Conservation (phyloP, 1,284 basidiomycete genomes). For the Melanopsichium pennsylvanicum region DNA sequence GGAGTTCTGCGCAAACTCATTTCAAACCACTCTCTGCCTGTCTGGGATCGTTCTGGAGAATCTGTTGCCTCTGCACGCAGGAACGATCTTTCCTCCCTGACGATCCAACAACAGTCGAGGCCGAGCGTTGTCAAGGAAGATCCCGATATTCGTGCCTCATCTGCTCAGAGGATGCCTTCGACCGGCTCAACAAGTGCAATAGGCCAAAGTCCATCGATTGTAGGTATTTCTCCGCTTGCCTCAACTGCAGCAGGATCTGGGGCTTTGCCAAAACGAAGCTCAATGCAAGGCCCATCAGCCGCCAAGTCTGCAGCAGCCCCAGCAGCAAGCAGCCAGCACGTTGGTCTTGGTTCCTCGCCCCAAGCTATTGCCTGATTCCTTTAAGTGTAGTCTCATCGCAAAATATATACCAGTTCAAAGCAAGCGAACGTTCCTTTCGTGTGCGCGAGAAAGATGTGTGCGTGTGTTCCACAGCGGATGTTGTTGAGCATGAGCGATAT, state of each 20-base stretch:
- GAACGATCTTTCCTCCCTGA: constrained; percentile 7
- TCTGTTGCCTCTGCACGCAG: constrained; percentile 1
- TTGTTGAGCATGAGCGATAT: too few species aligned
- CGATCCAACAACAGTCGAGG: constrained; percentile 21
- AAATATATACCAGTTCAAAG: too few species aligned
- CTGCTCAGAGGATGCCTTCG: background rate
- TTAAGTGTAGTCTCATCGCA: too few species aligned
- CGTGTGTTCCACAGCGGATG: too few species aligned
- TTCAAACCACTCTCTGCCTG: constrained; percentile 33
- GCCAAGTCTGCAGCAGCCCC: background rate
- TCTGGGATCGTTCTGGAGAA: constrained; percentile 16
- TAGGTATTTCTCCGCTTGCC: constrained; percentile 2
- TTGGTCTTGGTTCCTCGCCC: background rate
- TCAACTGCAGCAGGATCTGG: constrained; percentile 5
- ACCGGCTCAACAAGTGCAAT: background rate
- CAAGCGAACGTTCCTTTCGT: too few species aligned
- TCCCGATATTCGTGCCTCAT: constrained; percentile 6
- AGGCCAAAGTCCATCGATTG: background rate
- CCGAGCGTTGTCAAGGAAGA: constrained; percentile 16
- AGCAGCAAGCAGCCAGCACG: background rate
- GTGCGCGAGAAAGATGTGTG: too few species aligned
- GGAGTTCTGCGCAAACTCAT: constrained; percentile 53
- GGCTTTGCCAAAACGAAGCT: background rate
- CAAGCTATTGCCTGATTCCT: background rate
- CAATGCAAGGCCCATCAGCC: constrained; percentile 5